Evolutionary conservation across 176 grass and related monocot genomes (phyloP), one percentile per base, ranked within the genome.

Genomic region (Oryza longistaminata): DNA sequence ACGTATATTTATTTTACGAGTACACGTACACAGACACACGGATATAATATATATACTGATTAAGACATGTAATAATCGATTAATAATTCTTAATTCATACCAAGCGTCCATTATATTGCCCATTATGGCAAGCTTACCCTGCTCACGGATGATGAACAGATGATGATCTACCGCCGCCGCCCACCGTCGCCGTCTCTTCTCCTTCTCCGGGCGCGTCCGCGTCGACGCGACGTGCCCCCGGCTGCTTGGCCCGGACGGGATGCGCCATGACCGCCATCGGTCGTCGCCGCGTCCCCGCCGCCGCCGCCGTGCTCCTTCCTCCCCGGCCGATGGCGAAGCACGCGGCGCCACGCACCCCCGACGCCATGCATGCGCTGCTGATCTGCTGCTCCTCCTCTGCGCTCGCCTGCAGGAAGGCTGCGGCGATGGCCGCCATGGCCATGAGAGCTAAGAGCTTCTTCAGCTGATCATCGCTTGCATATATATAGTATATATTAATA

Each of bases 231-330:
- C 48, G 19, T 86, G 84, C 22, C 84, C 76, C 4, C 76, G 67
- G 75, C 68, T 65, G 75, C 84, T 86, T 11, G 84, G 76, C 24
- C 75, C 84, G 37, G 84, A 86, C 7, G 76, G 83, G 24, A 79
- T 33, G 46, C 15, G 55, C 67, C 48, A 33, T 39, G 29, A 17
- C 29, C 72, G 44, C 61, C 82, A 55, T 37, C 50, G 48, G 39
- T 11, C 24, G 39, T 3, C 27, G 12, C 11, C 27, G 34, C 46
- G 80, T 53, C 75, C 0, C 42, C 40, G 40, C n/a, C n/a, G n/a
- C 0, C 50, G 62, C 14, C 46, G 80, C 75, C 75, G 3, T 58
- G 21, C 10, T n/a, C 19, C 46, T 19, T 74, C 40, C 35, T 52
- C 8, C 22, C 72, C 2, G 29, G 29, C 13, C 82, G 60, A 9